These are phyloP conservation scores for Hypoxylon sp. DNA, from an alignment of 2,329 filamentous ascomycete species.

Conservation along the genomic window DNA sequence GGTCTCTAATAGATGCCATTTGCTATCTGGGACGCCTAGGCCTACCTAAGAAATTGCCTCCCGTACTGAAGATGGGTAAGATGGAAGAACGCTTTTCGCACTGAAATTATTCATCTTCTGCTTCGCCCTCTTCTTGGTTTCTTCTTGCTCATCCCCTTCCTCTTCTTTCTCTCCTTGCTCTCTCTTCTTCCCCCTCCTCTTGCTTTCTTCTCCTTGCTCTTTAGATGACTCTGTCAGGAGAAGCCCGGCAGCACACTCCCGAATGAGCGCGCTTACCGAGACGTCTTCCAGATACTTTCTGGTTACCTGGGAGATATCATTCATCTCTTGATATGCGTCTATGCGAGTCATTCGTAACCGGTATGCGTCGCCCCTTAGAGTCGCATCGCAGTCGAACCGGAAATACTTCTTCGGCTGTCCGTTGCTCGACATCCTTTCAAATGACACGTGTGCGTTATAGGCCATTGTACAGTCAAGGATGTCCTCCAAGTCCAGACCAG, in stretches of 20 bases:
- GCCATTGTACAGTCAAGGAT: not conserved
- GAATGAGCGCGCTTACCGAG: not conserved
- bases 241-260: not conserved
- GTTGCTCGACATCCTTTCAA: not conserved
- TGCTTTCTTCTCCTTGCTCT: no score
- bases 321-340: not conserved
- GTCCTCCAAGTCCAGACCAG: not conserved
- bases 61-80: no score
- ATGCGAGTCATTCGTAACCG: not conserved
- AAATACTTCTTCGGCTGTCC: not conserved
- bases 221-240: no score
- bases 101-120: no score
- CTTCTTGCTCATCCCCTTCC: no score
- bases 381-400: not conserved
- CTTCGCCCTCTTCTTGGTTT: no score
- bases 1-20: no score
- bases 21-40: no score
- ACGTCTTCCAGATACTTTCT: not conserved
- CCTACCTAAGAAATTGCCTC: no score
- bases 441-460: not conserved
- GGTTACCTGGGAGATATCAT: not conserved
- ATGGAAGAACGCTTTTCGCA: no score
- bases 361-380: not conserved
- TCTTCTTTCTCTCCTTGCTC: no score
- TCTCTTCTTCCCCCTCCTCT: no score